These are phyloP conservation scores for Neurospora intermedia DNA, from an alignment of 495 filamentous ascomycete genomes.

Conservation along the genomic window DNA sequence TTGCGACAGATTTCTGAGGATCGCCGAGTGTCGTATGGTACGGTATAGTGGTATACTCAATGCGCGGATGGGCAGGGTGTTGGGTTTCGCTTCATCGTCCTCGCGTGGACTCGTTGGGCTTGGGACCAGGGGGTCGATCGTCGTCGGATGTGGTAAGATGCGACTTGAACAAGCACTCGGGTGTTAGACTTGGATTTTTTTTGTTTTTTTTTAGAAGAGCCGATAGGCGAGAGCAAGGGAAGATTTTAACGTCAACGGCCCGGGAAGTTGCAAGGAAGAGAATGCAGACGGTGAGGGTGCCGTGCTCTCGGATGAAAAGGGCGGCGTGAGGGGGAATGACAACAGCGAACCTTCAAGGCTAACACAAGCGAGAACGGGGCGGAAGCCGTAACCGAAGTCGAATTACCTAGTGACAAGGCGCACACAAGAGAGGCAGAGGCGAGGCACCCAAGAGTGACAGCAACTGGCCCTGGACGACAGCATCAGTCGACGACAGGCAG, in stretches of 20 bases:
- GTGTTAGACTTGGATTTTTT: background rate
- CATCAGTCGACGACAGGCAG: conserved; percentile 4
- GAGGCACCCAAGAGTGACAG: conserved; percentile 9
- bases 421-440: conserved; percentile 9
- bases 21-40: background rate
- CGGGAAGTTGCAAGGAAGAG: background rate
- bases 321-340: background rate
- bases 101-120: background rate
- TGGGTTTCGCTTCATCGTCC: background rate
- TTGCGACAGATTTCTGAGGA: background rate
- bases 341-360: background rate
- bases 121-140: background rate
- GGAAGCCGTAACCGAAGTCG: background rate
- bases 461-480: conserved; percentile 2
- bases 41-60: background rate
- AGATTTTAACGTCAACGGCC: background rate
- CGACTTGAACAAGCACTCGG: background rate
- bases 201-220: background rate
- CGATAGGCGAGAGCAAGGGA: background rate
- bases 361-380: background rate
- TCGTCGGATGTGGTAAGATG: background rate
- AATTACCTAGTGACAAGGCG: background rate
- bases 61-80: background rate
- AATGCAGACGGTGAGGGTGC: background rate
- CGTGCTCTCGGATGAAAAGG: background rate